These are phyloP conservation scores for Phytophthora sojae DNA, from an alignment of 352 stramenopile genomes.

Conservation along the genomic window DNA sequence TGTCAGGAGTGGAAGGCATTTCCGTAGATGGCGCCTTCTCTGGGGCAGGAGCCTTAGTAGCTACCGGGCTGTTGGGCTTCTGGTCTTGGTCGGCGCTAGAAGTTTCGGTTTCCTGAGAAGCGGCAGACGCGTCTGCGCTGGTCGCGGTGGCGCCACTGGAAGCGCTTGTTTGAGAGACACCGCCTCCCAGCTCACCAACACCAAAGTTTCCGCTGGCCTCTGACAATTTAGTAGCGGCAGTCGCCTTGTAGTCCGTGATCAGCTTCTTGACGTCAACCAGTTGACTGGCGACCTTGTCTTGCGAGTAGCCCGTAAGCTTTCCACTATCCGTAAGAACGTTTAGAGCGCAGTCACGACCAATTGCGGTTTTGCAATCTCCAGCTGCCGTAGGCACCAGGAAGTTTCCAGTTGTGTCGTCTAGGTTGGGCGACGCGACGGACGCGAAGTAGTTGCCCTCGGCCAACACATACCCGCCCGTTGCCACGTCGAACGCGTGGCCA, in stretches of 20 bases:
- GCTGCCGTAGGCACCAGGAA: constrained; percentile 21
- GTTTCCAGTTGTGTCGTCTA: constrained; percentile 5
- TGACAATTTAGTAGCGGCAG: background rate
- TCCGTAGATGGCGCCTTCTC: background rate
- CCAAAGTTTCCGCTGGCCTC: background rate
- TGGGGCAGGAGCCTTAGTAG: background rate
- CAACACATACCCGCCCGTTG: constrained; percentile 33
- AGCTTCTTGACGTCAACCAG: background rate
- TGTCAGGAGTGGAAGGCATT: background rate
- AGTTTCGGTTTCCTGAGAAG: background rate
- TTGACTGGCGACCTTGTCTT: background rate
- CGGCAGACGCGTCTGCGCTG: background rate
- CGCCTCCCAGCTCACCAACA: background rate
- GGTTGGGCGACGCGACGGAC: constrained; percentile 14
- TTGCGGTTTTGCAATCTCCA: constrained; percentile 9
- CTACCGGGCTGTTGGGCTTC: background rate
- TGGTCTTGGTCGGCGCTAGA: background rate
- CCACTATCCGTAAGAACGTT: constrained; percentile 22
- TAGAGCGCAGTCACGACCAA: constrained; percentile 9
- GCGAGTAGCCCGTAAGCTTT: background rate
- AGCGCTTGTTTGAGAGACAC: background rate
- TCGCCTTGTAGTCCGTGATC: background rate
- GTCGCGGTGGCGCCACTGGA: background rate
- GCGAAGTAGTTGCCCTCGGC: constrained; percentile 55
- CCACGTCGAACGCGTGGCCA: constrained; percentile 44